Conservation (phyloP, 495 filamentous ascomycete genomes). For the Tuber umbilicatum region DNA sequence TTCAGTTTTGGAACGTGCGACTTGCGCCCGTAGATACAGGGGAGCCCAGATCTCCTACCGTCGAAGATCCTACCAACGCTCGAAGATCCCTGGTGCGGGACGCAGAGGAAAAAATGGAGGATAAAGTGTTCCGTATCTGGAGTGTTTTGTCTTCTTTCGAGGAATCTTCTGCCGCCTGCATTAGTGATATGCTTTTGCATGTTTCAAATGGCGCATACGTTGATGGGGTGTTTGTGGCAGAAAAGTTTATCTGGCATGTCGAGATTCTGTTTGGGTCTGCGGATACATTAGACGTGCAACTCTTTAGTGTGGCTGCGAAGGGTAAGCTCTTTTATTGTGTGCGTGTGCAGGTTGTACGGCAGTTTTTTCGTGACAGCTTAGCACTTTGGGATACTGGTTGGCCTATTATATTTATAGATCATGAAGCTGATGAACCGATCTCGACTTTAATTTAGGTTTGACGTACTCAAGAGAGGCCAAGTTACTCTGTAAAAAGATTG, state of each 20-base stretch:
- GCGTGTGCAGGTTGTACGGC: not conserved
- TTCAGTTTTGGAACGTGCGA: conserved; percentile 89
- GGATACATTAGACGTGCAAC: conserved; percentile 69
- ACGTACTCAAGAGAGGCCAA: conserved; percentile 93
- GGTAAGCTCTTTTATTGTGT: conserved; percentile 49
- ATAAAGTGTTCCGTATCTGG: conserved; percentile 98
- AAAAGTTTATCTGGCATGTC: conserved; percentile 92
- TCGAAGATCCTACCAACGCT: conserved; percentile 62
- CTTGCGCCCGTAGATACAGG: conserved; percentile 53
- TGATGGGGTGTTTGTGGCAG: conserved; percentile 92
- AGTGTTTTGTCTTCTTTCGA: conserved; percentile 95
- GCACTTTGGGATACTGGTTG: not conserved
- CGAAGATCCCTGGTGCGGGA: conserved; percentile 68
- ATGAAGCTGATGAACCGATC: conserved; percentile 29
- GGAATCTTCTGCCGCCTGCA: conserved; percentile 94
- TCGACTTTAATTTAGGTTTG: conserved; percentile 54
- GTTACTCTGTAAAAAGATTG: conserved; percentile 97
- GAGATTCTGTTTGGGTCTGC: conserved; percentile 86
- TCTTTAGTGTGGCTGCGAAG: conserved; percentile 64
- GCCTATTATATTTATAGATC: conserved; percentile 24
- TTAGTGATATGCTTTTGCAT: conserved; percentile 98
- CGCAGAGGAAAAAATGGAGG: conserved; percentile 90
- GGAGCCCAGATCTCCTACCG: conserved; percentile 46
- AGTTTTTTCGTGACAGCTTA: not conserved
- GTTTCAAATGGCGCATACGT: conserved; percentile 97